Conservation (phyloP, 495 filamentous ascomycete genomes). For the Tuber brumale region DNA sequence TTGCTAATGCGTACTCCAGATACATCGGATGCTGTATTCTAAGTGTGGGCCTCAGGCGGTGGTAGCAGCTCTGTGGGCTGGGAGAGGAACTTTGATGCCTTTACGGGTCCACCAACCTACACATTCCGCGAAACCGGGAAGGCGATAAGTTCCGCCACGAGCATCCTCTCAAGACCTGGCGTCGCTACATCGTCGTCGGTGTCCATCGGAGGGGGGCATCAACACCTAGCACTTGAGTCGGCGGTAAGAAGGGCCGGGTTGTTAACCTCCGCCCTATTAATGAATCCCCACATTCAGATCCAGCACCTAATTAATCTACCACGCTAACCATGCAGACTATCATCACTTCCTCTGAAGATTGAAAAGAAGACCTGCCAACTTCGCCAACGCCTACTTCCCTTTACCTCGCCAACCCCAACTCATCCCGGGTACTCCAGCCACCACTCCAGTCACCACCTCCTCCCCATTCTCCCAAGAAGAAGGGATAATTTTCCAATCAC, state of each 20-base stretch:
- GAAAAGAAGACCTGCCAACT: not conserved
- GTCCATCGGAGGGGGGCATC: slow-evolving; percentile 40
- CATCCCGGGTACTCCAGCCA: slow-evolving; percentile 8
- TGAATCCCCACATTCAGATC: slow-evolving; percentile 8
- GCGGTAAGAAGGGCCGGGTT: slow-evolving; percentile 71
- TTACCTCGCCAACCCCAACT: slow-evolving; percentile 10
- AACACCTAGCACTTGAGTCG: slow-evolving; percentile 47
- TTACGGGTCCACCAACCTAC: slow-evolving; percentile 49
- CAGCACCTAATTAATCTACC: slow-evolving; percentile 21
- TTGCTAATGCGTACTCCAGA: slow-evolving; percentile 78
- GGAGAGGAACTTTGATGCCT: slow-evolving; percentile 56
- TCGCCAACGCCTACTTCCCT: slow-evolving; percentile 8
- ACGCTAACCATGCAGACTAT: slow-evolving; percentile 17
- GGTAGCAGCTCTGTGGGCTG: slow-evolving; percentile 45
- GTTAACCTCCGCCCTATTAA: slow-evolving; percentile 63
- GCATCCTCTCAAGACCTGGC: slow-evolving; percentile 47
- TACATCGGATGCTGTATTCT: slow-evolving; percentile 75
- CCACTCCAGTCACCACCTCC: slow-evolving; percentile 13
- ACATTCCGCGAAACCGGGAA: slow-evolving; percentile 53
- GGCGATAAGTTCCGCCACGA: slow-evolving; percentile 46
- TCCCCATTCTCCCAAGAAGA: slow-evolving; percentile 3
- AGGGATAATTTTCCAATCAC: slow-evolving; percentile 19
- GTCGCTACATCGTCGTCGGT: slow-evolving; percentile 47
- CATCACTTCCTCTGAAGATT: slow-evolving; percentile 5
- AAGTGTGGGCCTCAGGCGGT: slow-evolving; percentile 69